phyloP scores from a whole-genome alignment of 331 rosid genomes.

The Quercus lobata region DNA sequence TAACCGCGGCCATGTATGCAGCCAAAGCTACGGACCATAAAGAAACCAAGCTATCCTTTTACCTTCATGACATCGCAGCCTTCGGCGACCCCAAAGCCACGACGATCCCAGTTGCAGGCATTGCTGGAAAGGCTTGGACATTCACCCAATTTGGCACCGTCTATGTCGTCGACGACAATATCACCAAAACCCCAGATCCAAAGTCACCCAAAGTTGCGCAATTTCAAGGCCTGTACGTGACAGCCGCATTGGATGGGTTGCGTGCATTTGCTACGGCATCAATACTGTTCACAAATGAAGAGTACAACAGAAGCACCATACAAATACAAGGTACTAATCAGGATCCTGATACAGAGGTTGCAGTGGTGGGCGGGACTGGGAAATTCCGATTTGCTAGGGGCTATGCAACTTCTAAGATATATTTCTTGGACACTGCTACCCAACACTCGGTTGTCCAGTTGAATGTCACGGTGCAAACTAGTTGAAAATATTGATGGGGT shows the following conservation, averaged over 20 bases:
- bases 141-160: constrained; percentile 52
- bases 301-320: constrained; percentile 40
- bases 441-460: constrained; percentile 27
- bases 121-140: constrained; percentile 33
- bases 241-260: constrained; percentile 27
- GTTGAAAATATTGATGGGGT: too few species aligned
- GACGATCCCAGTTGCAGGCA: constrained; percentile 23
- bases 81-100: neutral
- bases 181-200: constrained; percentile 12
- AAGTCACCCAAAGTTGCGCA: constrained; percentile 27
- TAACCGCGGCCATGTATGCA: neutral
- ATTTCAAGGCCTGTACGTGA: constrained; percentile 40
- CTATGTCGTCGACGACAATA: constrained; percentile 37
- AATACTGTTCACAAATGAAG: constrained; percentile 26
- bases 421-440: constrained; percentile 10
- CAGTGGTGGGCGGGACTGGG: constrained; percentile 58
- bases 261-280: constrained; percentile 32
- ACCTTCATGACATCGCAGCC: constrained; percentile 20
- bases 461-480: constrained; percentile 16
- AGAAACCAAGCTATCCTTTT: constrained; percentile 12
- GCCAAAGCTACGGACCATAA: constrained; percentile 2
- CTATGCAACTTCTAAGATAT: constrained; percentile 35
- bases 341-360: constrained; percentile 39
- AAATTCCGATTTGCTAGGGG: constrained; percentile 48
- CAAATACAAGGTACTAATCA: constrained; percentile 49